These are phyloP conservation scores for Entonaema liquescens DNA, from an alignment of 495 filamentous ascomycete species.

Conservation along the genomic window DNA sequence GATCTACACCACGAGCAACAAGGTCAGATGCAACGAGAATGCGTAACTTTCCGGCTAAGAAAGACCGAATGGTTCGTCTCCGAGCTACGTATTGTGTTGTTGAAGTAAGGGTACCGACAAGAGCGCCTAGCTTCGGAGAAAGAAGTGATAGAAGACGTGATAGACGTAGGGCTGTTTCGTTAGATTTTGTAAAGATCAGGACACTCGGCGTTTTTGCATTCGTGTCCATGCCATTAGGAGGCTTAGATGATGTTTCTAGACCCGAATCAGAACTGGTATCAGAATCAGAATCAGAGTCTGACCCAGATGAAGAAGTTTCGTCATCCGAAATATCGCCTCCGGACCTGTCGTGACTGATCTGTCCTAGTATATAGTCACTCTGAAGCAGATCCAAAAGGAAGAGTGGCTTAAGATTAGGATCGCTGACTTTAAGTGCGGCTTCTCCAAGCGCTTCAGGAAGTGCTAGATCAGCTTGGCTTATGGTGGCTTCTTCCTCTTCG, in stretches of 20 bases:
- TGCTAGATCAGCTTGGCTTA: constrained; percentile 52
- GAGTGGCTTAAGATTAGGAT: constrained; percentile 83
- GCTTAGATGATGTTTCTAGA: constrained; percentile 14
- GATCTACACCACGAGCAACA: constrained; percentile 90
- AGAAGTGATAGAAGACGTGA: constrained; percentile 77
- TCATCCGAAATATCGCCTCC: constrained; percentile 35
- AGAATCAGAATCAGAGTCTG: constrained; percentile 43
- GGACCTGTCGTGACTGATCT: constrained; percentile 1
- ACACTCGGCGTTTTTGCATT: constrained; percentile 52
- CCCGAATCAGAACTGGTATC: constrained; percentile 34
- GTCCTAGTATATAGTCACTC: constrained; percentile 46
- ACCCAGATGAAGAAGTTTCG: constrained; percentile 45
- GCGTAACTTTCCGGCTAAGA: constrained; percentile 68
- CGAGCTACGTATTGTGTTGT: constrained; percentile 70
- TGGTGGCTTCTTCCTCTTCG: constrained; percentile 40
- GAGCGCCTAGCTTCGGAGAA: constrained; percentile 62
- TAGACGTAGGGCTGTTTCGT: constrained; percentile 82
- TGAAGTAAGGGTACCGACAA: constrained; percentile 77
- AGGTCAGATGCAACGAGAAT: constrained; percentile 91
- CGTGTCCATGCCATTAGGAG: constrained; percentile 3
- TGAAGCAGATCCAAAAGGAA: constrained; percentile 74
- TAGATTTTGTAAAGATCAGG: constrained; percentile 89
- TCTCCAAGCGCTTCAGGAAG: constrained; percentile 78
- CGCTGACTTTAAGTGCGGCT: constrained; percentile 74
- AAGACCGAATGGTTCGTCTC: constrained; percentile 67